A percentile compares a stretch with the other conserved stretches of the same genome.
phyloP scores from a whole-genome alignment of 306 rosid genomes.

The Leucaena leucocephala region DNA sequence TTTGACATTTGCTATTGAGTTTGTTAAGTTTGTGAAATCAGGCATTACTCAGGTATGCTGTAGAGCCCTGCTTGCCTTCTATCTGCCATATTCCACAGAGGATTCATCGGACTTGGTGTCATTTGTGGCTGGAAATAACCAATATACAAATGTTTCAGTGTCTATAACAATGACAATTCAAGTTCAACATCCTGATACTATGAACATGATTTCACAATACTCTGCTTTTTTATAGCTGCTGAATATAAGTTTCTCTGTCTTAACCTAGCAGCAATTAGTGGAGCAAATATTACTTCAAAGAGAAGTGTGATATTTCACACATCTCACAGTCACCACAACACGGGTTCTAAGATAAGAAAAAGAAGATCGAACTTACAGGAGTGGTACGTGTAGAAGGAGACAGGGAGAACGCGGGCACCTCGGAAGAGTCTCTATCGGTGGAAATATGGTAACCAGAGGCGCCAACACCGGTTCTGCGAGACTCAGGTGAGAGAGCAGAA shows the following conservation, averaged over 20 bases:
- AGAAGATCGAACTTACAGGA: background rate
- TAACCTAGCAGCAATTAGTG: background rate
- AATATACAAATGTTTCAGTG: constrained; percentile 5
- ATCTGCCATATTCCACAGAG: constrained; percentile 33
- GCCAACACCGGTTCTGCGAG: constrained; percentile 35
- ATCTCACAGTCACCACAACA: background rate
- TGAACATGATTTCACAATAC: background rate
- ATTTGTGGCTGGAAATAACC: constrained; percentile 50
- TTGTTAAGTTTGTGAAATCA: constrained; percentile 7
- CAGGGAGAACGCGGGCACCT: constrained; percentile 39
- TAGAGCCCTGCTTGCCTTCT: constrained; percentile 38
- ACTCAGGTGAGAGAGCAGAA: constrained; percentile 31
- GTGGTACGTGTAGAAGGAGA: constrained; percentile 39
- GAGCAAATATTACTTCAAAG: background rate
- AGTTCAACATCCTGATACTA: constrained; percentile 9
- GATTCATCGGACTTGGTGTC: constrained; percentile 36
- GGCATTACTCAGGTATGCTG: constrained; percentile 47
- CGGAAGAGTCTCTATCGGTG: constrained; percentile 39
- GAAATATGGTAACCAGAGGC: constrained; percentile 42
- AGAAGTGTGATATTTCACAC: background rate
- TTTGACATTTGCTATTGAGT: background rate
- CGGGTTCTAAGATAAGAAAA: background rate
- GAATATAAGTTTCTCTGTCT: background rate
- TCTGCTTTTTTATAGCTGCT: background rate
- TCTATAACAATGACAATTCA: constrained; percentile 2